Conservation (phyloP, 108 stramenopile species). For the Skeletonema marinoi region DNA sequence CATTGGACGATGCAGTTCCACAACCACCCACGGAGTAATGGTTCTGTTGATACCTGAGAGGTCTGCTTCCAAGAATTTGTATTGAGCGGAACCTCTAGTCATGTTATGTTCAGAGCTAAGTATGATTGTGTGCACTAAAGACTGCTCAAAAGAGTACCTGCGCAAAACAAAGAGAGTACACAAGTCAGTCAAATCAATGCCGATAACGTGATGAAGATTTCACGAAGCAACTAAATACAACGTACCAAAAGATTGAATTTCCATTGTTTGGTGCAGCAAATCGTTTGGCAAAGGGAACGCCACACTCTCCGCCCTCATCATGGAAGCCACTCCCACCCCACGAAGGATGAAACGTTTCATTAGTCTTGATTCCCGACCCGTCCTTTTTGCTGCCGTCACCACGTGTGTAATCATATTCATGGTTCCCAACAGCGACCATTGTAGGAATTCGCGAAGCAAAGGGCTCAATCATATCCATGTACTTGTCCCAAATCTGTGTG, state of each 20-base stretch:
- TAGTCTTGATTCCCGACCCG: constrained; percentile 54
- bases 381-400: constrained; percentile 66
- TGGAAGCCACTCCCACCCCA: constrained; percentile 65
- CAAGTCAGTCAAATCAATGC: not conserved
- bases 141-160: constrained; percentile 66
- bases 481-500: constrained; percentile 75
- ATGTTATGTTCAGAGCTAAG: constrained; percentile 76
- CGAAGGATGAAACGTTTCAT: constrained; percentile 53
- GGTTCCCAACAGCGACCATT: constrained; percentile 85
- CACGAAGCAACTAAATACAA: not conserved
- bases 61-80: constrained; percentile 61
- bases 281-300: constrained; percentile 66
- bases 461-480: constrained; percentile 74
- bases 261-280: constrained; percentile 72
- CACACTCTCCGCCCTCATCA: constrained; percentile 80
- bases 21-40: constrained; percentile 81
- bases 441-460: constrained; percentile 69
- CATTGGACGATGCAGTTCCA: constrained; percentile 83
- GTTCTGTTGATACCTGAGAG: constrained; percentile 61
- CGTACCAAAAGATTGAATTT: constrained; percentile 79
- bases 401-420: constrained; percentile 81
- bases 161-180: constrained; percentile 3
- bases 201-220: not conserved
- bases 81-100: constrained; percentile 64
- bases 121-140: constrained; percentile 66